Conservation (phyloP, 1,284 basidiomycete genomes). For the Neonothopanus nambi region DNA sequence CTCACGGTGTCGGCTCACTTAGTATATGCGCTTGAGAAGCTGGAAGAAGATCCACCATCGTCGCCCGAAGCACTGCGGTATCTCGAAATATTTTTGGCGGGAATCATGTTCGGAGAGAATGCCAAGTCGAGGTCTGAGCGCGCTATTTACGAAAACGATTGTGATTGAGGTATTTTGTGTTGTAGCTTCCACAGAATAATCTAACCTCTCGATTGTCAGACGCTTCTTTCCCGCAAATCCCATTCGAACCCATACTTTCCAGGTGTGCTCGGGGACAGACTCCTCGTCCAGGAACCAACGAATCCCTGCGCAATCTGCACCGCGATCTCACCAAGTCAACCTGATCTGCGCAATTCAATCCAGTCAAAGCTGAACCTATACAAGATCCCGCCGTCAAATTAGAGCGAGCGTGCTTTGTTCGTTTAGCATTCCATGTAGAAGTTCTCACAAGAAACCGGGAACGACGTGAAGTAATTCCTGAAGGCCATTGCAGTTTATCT, state of each 20-base stretch:
- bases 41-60: too few relatives aligned
- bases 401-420: conserved; percentile 35
- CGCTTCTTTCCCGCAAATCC: conserved; percentile 10
- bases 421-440: conserved; percentile 13
- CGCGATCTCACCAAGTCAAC: conserved; percentile 2
- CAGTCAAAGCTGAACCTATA: conserved; percentile 22
- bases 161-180: too few relatives aligned
- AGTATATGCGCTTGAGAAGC: too few relatives aligned
- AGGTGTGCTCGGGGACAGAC: conserved; percentile 16
- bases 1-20: too few relatives aligned
- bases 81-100: conserved; percentile 35
- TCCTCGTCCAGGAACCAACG: conserved; percentile 10
- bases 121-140: too few relatives aligned
- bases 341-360: conserved; percentile 6
- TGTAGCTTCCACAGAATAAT: conserved; percentile 11
- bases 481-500: conserved; percentile 12
- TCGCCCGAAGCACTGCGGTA: conserved; percentile 33
- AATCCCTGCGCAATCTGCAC: not conserved
- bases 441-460: conserved; percentile 1
- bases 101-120: too few relatives aligned
- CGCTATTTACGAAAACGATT: too few relatives aligned
- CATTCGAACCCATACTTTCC: conserved; percentile 21
- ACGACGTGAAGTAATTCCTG: conserved; percentile 13
- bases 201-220: conserved; percentile 8
- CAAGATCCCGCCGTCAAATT: conserved; percentile 23